Conservation (phyloP, 1,139 yeast genomes). For the Pichia sp. region DNA sequence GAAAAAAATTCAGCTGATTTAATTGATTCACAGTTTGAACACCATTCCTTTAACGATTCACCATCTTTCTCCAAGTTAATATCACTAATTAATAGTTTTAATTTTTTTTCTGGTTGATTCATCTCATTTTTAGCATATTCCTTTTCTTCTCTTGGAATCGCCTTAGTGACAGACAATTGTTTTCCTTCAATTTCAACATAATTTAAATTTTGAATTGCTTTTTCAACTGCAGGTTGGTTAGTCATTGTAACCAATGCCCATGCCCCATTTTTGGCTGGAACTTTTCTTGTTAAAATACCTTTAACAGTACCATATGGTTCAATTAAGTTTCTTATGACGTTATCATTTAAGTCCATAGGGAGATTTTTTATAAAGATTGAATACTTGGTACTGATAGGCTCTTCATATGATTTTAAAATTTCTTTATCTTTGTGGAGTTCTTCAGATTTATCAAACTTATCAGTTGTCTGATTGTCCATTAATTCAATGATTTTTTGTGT, state of each 20-base stretch:
- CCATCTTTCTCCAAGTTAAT: slow-evolving; percentile 21
- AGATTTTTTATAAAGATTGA: slow-evolving; percentile 42
- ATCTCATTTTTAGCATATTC: slow-evolving; percentile 20
- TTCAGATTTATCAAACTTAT: too few species aligned
- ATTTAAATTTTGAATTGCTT: slow-evolving; percentile 25
- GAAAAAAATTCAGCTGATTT: slow-evolving; percentile 25
- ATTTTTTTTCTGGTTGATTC: slow-evolving; percentile 15
- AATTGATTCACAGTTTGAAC: slow-evolving; percentile 21
- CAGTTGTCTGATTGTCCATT: background rate
- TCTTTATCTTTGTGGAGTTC: too few species aligned
- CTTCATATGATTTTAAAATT: background rate
- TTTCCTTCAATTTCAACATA: slow-evolving; percentile 25
- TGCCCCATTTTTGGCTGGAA: slow-evolving; percentile 33
- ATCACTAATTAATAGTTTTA: slow-evolving; percentile 24
- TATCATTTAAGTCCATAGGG: slow-evolving; percentile 34
- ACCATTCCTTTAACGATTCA: slow-evolving; percentile 21
- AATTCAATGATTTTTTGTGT: background rate
- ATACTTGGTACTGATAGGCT: slow-evolving; percentile 27
- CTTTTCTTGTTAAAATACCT: slow-evolving; percentile 36
- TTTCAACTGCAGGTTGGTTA: slow-evolving; percentile 26
- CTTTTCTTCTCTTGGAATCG: slow-evolving; percentile 29
- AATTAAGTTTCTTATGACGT: slow-evolving; percentile 32
- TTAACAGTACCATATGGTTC: slow-evolving; percentile 37
- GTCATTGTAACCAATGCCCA: slow-evolving; percentile 44
- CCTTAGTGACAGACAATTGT: slow-evolving; percentile 28